These are phyloP conservation scores for Xylariaceae sp. DNA, from an alignment of 2,329 filamentous ascomycete species.

Conservation along the genomic window DNA sequence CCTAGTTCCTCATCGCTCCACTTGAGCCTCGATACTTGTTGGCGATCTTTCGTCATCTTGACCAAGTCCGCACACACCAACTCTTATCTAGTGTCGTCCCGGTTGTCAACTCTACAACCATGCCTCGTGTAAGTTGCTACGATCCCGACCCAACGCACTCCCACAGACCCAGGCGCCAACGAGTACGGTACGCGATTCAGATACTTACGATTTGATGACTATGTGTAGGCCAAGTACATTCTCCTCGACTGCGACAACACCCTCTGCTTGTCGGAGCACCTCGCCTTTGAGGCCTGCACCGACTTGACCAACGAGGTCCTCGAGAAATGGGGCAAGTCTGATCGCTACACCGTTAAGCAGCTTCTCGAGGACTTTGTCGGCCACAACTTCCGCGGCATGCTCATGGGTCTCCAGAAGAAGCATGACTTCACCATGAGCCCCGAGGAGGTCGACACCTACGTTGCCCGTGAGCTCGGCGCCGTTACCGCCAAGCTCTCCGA, in stretches of 20 bases:
- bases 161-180: background rate
- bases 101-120: constrained; percentile 22
- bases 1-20: constrained; percentile 18
- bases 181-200: background rate
- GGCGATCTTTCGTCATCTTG: background rate
- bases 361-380: constrained; percentile 70
- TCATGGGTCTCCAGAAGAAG: constrained; percentile 61
- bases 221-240: constrained; percentile 50
- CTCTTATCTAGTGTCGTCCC: background rate
- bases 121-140: constrained; percentile 32
- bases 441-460: constrained; percentile 59
- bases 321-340: constrained; percentile 51
- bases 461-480: constrained; percentile 60
- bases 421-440: constrained; percentile 57
- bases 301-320: constrained; percentile 70
- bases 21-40: constrained; percentile 5
- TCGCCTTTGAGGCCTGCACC: constrained; percentile 72
- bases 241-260: constrained; percentile 67
- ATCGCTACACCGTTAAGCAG: constrained; percentile 62
- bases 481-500: constrained; percentile 63
- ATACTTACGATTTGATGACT: constrained; percentile 13
- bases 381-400: constrained; percentile 75
- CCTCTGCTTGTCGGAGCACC: constrained; percentile 67
- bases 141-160: background rate
- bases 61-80: background rate